Percentiles rank a stretch among this genome's conserved stretches.
Conservation (phyloP, 2,329 filamentous ascomycete genomes). For the Botrytis tulipae region DNA sequence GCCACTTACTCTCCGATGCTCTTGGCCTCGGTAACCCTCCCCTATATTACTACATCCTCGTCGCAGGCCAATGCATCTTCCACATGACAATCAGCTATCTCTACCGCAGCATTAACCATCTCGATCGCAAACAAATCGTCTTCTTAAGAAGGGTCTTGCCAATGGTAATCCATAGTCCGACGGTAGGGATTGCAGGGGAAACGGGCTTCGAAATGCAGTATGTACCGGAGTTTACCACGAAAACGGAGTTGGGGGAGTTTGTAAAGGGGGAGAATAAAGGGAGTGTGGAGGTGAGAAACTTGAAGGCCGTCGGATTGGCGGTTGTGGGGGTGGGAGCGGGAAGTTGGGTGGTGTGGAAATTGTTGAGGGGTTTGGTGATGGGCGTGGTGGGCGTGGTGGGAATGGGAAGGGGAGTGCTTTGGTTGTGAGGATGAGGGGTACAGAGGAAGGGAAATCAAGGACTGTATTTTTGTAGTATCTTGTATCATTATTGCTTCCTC, state of each 20-base stretch:
- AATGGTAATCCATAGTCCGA: not conserved
- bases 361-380: not conserved
- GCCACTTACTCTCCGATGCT: slow-evolving; percentile 57
- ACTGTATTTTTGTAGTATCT: not conserved
- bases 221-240: slow-evolving; percentile 52
- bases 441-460: too few relatives aligned
- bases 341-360: not conserved
- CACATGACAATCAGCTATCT: slow-evolving; percentile 39
- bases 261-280: slow-evolving; percentile 36
- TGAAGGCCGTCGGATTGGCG: slow-evolving; percentile 46
- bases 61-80: slow-evolving; percentile 35
- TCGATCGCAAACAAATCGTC: slow-evolving; percentile 51
- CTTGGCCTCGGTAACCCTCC: slow-evolving; percentile 43
- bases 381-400: not conserved
- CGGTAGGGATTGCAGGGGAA: slow-evolving; percentile 58
- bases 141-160: slow-evolving; percentile 20
- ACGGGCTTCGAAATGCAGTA: slow-evolving; percentile 71
- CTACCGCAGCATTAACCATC: slow-evolving; percentile 49
- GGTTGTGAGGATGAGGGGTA: not conserved
- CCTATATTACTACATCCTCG: slow-evolving; percentile 33
- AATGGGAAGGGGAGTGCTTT: not conserved
- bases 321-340: slow-evolving; percentile 34
- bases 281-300: slow-evolving; percentile 47
- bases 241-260: slow-evolving; percentile 39
- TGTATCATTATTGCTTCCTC: not conserved